Conservation (phyloP, 1,284 basidiomycete genomes). For the Boletus coffeatus region DNA sequence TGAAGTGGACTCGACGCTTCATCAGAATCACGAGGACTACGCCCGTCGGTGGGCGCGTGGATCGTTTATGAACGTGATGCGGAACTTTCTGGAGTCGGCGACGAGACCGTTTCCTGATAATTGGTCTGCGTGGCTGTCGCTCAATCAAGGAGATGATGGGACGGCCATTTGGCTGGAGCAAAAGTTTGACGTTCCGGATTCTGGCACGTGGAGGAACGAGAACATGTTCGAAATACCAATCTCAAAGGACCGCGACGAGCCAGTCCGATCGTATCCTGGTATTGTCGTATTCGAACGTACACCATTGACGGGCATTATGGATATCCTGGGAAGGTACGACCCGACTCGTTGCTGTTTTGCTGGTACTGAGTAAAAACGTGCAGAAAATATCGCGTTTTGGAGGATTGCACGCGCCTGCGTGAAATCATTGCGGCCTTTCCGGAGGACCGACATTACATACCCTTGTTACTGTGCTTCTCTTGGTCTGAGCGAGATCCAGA, state of each 20-base stretch:
- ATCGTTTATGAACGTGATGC: slow-evolving; percentile 52
- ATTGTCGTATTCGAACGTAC: slow-evolving; percentile 67
- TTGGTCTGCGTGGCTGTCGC: slow-evolving; percentile 64
- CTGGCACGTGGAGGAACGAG: slow-evolving; percentile 56
- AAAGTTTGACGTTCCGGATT: slow-evolving; percentile 62
- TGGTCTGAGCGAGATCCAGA: slow-evolving; percentile 47
- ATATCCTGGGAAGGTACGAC: slow-evolving; percentile 60
- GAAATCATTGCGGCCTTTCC: slow-evolving; percentile 54
- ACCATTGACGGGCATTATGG: slow-evolving; percentile 51
- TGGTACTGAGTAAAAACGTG: background rate
- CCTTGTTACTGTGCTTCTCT: slow-evolving; percentile 51
- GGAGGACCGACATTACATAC: slow-evolving; percentile 47
- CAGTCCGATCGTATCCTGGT: slow-evolving; percentile 42
- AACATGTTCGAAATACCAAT: slow-evolving; percentile 52
- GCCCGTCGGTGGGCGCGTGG: slow-evolving; percentile 64
- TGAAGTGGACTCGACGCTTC: slow-evolving; percentile 12
- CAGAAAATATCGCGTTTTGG: slow-evolving; percentile 66
- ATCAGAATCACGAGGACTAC: slow-evolving; percentile 63
- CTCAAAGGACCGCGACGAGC: slow-evolving; percentile 8
- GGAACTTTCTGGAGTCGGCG: slow-evolving; percentile 34
- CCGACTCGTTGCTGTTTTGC: background rate
- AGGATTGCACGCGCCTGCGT: slow-evolving; percentile 64
- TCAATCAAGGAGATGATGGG: slow-evolving; percentile 62
- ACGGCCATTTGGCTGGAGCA: slow-evolving; percentile 74
- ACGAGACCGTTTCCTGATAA: slow-evolving; percentile 25